Percentiles rank a stretch among this genome's conserved stretches.
Conservation (phyloP, 305 asterid genomes). For the Salvia sclarea region DNA sequence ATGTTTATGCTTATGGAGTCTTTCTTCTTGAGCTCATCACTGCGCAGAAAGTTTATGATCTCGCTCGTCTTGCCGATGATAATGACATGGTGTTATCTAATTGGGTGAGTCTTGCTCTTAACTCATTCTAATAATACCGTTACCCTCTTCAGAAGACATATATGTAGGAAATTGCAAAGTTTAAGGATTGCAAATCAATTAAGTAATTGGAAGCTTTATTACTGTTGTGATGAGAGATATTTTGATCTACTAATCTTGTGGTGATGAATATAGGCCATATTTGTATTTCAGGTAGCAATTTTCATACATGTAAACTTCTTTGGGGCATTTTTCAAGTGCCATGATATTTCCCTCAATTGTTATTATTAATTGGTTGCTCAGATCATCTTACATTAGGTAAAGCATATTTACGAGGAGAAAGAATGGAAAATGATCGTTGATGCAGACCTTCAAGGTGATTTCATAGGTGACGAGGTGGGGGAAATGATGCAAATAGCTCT, state of each 20-base stretch:
- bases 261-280: background rate
- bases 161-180: too few relatives aligned
- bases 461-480: background rate
- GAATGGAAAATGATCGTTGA: slow-evolving; percentile 9
- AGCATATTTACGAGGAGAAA: background rate
- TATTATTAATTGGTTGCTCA: too few relatives aligned
- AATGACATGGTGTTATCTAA: slow-evolving; percentile 56
- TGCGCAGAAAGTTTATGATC: slow-evolving; percentile 56
- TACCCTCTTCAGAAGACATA: too few relatives aligned
- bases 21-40: slow-evolving; percentile 76
- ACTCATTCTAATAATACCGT: too few relatives aligned
- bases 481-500: slow-evolving; percentile 19
- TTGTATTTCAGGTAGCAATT: background rate
- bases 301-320: too few relatives aligned
- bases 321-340: background rate
- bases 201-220: background rate
- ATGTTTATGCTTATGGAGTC: slow-evolving; percentile 65
- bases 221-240: background rate
- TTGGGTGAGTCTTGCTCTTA: slow-evolving; percentile 45
- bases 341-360: background rate
- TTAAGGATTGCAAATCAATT: background rate
- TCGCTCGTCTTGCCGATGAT: slow-evolving; percentile 51
- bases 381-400: slow-evolving; percentile 11
- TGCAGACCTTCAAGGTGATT: background rate
- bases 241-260: background rate